A percentile compares a stretch with the other conserved stretches of the same genome.
Conservation (phyloP, 768 basidiomycete species). For the Mycena amicta region DNA sequence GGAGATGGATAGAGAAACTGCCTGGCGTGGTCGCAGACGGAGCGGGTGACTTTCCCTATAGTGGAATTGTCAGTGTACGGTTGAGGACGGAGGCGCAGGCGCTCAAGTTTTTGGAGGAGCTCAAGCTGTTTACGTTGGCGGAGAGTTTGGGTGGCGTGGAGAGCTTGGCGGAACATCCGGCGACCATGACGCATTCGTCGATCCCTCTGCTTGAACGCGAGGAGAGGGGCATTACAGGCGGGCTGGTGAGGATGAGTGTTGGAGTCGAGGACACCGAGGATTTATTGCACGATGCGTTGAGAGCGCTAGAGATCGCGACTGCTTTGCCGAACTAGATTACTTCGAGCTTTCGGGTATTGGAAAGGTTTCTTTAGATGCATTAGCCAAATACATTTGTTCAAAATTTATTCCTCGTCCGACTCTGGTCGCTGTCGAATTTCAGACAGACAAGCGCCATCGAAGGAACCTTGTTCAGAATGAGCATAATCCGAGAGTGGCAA, state of each 20-base stretch:
- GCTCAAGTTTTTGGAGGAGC: slow-evolving; percentile 65
- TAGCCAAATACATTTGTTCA: background rate
- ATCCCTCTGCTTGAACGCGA: slow-evolving; percentile 71
- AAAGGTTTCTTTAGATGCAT: background rate
- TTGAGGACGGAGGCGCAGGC: slow-evolving; percentile 61
- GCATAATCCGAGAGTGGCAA: background rate
- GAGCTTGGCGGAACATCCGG: slow-evolving; percentile 85
- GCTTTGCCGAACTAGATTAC: slow-evolving; percentile 1
- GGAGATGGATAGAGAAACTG: slow-evolving; percentile 55
- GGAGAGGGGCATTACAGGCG: slow-evolving; percentile 73
- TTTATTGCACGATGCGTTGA: slow-evolving; percentile 69
- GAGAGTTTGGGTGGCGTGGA: slow-evolving; percentile 94
- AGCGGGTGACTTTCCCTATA: slow-evolving; percentile 75
- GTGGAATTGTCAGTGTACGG: slow-evolving; percentile 88
- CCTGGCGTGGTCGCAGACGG: slow-evolving; percentile 36
- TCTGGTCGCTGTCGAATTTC: slow-evolving; percentile 22
- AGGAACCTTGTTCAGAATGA: slow-evolving; percentile 32
- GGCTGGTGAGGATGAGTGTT: slow-evolving; percentile 78
- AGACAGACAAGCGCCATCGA: slow-evolving; percentile 44
- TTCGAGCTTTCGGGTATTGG: background rate
- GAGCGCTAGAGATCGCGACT: slow-evolving; percentile 56
- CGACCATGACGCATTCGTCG: slow-evolving; percentile 85
- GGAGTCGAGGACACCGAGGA: slow-evolving; percentile 91
- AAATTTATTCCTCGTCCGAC: slow-evolving; percentile 22
- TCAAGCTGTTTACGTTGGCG: slow-evolving; percentile 76